These are phyloP conservation scores for Pyrenophora tritici-repentis DNA, from an alignment of 2,329 filamentous ascomycete species.

Conservation along the genomic window DNA sequence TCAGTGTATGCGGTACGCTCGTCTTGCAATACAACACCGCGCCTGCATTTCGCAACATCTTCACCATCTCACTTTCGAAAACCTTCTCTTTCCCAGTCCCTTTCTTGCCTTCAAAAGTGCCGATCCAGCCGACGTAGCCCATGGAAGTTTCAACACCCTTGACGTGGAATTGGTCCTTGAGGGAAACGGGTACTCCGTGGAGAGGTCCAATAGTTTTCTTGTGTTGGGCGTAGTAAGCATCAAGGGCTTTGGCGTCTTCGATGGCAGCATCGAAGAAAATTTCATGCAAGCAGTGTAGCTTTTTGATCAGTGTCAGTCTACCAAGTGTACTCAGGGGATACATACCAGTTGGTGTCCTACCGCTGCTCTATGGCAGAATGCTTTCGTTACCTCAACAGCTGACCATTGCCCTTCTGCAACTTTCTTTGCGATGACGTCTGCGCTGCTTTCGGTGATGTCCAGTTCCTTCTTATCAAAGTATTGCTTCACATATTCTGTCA, in stretches of 20 bases:
- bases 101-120: constrained; percentile 63
- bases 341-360: constrained; percentile 55
- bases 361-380: constrained; percentile 62
- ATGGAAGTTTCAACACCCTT: constrained; percentile 55
- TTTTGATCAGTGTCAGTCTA: neutral
- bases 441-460: constrained; percentile 65
- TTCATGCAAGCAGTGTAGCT: constrained; percentile 50
- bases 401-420: constrained; percentile 61
- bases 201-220: constrained; percentile 48
- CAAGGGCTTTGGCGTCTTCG: constrained; percentile 48
- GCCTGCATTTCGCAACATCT: constrained; percentile 58
- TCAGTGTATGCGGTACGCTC: constrained; percentile 62
- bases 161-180: constrained; percentile 58
- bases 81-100: constrained; percentile 57
- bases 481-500: constrained; percentile 58
- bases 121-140: constrained; percentile 69
- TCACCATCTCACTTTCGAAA: constrained; percentile 64
- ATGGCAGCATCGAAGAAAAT: constrained; percentile 56
- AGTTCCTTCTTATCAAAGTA: constrained; percentile 60
- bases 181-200: constrained; percentile 54
- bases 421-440: constrained; percentile 60
- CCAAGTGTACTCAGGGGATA: neutral
- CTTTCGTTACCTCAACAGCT: constrained; percentile 60
- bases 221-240: constrained; percentile 44
- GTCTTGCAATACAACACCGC: constrained; percentile 65